Evolutionary conservation across 2,329 filamentous ascomycete genomes (phyloP).

Genomic region (Cladosporium oxysporum): DNA sequence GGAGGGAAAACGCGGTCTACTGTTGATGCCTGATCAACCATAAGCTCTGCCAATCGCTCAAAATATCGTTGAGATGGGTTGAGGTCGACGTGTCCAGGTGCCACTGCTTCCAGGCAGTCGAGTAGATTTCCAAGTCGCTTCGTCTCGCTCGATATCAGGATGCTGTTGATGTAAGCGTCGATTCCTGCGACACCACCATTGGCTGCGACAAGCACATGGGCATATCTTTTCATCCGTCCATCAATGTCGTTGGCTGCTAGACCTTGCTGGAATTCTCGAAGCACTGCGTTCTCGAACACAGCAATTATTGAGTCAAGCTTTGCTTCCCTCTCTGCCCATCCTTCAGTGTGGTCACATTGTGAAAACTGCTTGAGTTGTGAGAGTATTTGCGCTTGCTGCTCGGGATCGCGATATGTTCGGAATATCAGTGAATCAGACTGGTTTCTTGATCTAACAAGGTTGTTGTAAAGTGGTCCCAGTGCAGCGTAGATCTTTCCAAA

Average conservation of each 20-base stretch:
- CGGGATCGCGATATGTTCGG: constrained; percentile 80
- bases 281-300: constrained; percentile 86
- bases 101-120: constrained; percentile 75
- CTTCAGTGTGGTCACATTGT: constrained; percentile 76
- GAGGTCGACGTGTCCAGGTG: constrained; percentile 68
- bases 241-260: constrained; percentile 88
- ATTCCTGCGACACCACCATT: constrained; percentile 78
- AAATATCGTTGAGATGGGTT: constrained; percentile 84
- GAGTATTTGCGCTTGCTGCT: constrained; percentile 87
- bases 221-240: constrained; percentile 85
- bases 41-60: constrained; percentile 67
- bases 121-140: constrained; percentile 71
- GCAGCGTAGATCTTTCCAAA: constrained; percentile 90
- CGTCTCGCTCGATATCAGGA: constrained; percentile 76
- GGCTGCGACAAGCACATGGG: constrained; percentile 77
- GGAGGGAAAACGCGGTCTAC: constrained; percentile 82
- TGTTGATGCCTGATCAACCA: constrained; percentile 79
- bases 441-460: constrained; percentile 70
- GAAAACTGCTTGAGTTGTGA: constrained; percentile 77
- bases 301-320: constrained; percentile 72
- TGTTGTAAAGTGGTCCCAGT: constrained; percentile 83
- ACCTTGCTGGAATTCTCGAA: constrained; percentile 89
- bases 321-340: constrained; percentile 69
- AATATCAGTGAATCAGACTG: constrained; percentile 84
- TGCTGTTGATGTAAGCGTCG: constrained; percentile 82